These are phyloP conservation scores for Kodamaea laetipori DNA, from an alignment of 805 yeast species.

Conservation along the genomic window DNA sequence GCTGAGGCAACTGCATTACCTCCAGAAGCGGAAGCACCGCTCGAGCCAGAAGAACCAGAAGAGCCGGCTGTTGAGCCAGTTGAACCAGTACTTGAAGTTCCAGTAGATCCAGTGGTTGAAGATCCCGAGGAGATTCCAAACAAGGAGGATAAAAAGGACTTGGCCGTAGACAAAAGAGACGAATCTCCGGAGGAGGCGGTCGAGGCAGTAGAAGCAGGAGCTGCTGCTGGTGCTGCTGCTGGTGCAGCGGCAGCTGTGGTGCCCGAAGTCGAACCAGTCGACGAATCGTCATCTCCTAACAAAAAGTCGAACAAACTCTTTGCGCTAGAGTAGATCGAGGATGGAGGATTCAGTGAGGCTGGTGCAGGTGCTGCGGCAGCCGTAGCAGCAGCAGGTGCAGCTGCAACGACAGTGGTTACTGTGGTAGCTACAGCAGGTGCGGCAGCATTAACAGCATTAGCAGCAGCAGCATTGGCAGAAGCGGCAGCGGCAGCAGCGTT, in stretches of 20 bases:
- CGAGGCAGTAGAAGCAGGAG: neutral
- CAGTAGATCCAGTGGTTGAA: neutral
- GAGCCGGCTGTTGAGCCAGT: slow-evolving; percentile 2
- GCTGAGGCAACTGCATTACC: slow-evolving; percentile 6
- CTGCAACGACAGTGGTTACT: slow-evolving; percentile 20
- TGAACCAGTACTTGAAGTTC: slow-evolving; percentile 4
- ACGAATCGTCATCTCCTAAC: slow-evolving; percentile 12
- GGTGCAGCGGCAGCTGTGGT: neutral
- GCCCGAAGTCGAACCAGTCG: slow-evolving; percentile 7
- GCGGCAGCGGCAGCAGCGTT: slow-evolving; percentile 30
- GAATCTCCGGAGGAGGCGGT: neutral
- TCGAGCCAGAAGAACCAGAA: neutral
- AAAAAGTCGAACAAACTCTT: slow-evolving; percentile 16
- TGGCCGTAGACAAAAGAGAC: neutral
- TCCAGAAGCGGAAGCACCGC: slow-evolving; percentile 7
- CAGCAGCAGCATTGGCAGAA: slow-evolving; percentile 26
- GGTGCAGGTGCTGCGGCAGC: slow-evolving; percentile 28
- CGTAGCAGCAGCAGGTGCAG: slow-evolving; percentile 29
- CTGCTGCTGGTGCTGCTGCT: slow-evolving; percentile 2
- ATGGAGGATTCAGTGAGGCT: slow-evolving; percentile 26
- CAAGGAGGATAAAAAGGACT: neutral
- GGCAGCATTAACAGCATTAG: slow-evolving; percentile 24
- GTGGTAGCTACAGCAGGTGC: slow-evolving; percentile 6
- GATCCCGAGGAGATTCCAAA: neutral
- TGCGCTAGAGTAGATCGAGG: slow-evolving; percentile 13